phyloP scores from a whole-genome alignment of 2,329 filamentous ascomycete genomes.

The Diaporthe sp. region DNA sequence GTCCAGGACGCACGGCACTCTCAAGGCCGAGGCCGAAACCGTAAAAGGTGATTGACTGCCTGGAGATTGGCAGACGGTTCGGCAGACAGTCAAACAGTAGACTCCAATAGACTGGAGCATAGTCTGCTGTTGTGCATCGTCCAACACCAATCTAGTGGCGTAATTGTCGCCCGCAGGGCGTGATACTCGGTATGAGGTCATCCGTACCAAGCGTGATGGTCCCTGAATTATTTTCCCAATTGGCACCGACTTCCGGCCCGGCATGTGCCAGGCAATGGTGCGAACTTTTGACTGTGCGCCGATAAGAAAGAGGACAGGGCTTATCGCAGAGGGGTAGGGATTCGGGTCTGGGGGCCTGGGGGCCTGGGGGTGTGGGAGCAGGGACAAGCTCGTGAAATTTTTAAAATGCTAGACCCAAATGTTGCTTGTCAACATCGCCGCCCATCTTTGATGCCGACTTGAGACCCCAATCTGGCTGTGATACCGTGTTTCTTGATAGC shows the following conservation, averaged over 20 bases:
- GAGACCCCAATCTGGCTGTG: background rate
- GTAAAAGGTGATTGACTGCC: background rate
- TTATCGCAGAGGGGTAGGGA: conserved; percentile 17
- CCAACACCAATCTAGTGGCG: background rate
- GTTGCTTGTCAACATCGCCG: background rate
- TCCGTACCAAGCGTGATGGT: background rate
- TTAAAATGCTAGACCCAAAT: background rate
- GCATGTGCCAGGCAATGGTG: background rate
- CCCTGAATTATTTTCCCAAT: background rate
- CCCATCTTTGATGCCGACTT: background rate
- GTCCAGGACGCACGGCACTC: background rate
- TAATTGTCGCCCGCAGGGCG: background rate
- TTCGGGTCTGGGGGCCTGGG: background rate
- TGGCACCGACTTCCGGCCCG: background rate
- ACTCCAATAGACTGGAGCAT: background rate
- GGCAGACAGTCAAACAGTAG: background rate
- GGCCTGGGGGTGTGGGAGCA: background rate
- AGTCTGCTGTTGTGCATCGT: background rate
- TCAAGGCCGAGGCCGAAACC: background rate
- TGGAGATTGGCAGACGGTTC: background rate
- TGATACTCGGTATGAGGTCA: conserved; percentile 13
- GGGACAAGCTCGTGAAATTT: conserved; percentile 31
- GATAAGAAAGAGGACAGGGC: conserved; percentile 27
- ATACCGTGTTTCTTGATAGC: background rate
- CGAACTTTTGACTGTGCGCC: background rate